These are phyloP conservation scores for Cryptococcus sp. DNA, from an alignment of 1,284 basidiomycete genomes.

Conservation along the genomic window DNA sequence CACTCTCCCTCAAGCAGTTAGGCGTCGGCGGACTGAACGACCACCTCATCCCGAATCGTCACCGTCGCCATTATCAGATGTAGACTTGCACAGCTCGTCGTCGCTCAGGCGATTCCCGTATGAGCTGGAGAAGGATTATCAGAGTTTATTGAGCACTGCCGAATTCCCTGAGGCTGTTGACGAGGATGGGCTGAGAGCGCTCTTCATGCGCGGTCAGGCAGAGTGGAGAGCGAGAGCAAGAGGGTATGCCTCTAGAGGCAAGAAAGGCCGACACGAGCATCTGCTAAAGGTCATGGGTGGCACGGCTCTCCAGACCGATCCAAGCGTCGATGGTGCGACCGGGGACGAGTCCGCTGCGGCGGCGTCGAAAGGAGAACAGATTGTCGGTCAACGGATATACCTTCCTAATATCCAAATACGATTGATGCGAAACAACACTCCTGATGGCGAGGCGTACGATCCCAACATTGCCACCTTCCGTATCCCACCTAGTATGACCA, in stretches of 20 bases:
- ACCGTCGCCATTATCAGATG: slow-evolving; percentile 26
- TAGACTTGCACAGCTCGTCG: slow-evolving; percentile 16
- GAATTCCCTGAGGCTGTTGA: slow-evolving; percentile 31
- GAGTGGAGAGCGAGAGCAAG: slow-evolving; percentile 43
- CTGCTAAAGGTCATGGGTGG: slow-evolving; percentile 17
- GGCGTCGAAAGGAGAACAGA: slow-evolving; percentile 32
- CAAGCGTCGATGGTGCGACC: slow-evolving; percentile 6
- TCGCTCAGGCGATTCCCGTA: slow-evolving; percentile 29
- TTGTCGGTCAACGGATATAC: slow-evolving; percentile 79
- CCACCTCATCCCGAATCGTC: slow-evolving; percentile 18
- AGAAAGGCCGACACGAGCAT: slow-evolving; percentile 12
- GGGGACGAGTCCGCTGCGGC: background rate
- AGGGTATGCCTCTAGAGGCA: slow-evolving; percentile 29
- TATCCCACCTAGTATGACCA: slow-evolving; percentile 77
- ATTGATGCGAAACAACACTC: slow-evolving; percentile 81
- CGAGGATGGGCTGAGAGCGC: slow-evolving; percentile 33
- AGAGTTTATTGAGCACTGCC: slow-evolving; percentile 17
- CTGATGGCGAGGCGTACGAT: slow-evolving; percentile 77
- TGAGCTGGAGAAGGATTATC: slow-evolving; percentile 43
- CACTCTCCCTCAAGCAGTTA: slow-evolving; percentile 40
- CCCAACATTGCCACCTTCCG: slow-evolving; percentile 94
- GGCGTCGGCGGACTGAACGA: slow-evolving; percentile 30
- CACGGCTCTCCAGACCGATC: slow-evolving; percentile 2
- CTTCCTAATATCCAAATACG: slow-evolving; percentile 84
- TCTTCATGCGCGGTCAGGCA: slow-evolving; percentile 38